A percentile compares a stretch with the other conserved stretches of the same genome.
These are phyloP conservation scores for Sugiyamaella marilandica DNA, from an alignment of 805 yeast species.

Conservation along the genomic window DNA sequence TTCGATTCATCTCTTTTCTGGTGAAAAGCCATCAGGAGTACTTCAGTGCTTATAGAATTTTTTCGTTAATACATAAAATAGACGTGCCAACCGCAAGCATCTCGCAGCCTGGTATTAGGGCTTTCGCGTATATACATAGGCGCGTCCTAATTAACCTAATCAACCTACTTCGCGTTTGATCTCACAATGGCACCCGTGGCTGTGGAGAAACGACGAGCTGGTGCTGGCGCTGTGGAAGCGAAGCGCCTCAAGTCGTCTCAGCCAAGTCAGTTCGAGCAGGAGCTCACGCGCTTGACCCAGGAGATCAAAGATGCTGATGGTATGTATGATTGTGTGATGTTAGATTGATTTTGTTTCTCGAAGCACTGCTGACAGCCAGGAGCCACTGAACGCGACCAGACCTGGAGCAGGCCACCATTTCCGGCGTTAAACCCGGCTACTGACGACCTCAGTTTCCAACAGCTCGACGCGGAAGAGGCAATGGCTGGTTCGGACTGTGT, in stretches of 20 bases:
- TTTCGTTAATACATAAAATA: too few species aligned
- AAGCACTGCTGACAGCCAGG: slow-evolving; percentile 1
- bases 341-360: slow-evolving; percentile 7
- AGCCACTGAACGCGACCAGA: slow-evolving; percentile 30
- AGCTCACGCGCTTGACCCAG: slow-evolving; percentile 42
- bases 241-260: slow-evolving; percentile 10
- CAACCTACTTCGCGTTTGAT: too few species aligned
- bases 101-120: too few species aligned
- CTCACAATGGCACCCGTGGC: slow-evolving; percentile 8
- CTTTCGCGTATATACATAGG: too few species aligned
- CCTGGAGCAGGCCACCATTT: slow-evolving; percentile 56
- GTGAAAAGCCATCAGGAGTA: too few species aligned
- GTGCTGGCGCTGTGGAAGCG: background rate
- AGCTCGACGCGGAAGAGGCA: slow-evolving; percentile 90
- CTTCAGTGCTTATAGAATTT: too few species aligned
- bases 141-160: too few species aligned
- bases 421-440: slow-evolving; percentile 43
- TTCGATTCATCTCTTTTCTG: too few species aligned
- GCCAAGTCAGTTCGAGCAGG: slow-evolving; percentile 50
- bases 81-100: too few species aligned
- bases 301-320: slow-evolving; percentile 29
- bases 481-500: slow-evolving; percentile 43
- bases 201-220: slow-evolving; percentile 3
- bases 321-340: background rate
- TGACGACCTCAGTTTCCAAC: slow-evolving; percentile 70